Percentiles rank a stretch among this genome's conserved stretches.
These are phyloP conservation scores for Thalassia testudinum DNA, from an alignment of 116 monocot genomes.

Conservation along the genomic window DNA sequence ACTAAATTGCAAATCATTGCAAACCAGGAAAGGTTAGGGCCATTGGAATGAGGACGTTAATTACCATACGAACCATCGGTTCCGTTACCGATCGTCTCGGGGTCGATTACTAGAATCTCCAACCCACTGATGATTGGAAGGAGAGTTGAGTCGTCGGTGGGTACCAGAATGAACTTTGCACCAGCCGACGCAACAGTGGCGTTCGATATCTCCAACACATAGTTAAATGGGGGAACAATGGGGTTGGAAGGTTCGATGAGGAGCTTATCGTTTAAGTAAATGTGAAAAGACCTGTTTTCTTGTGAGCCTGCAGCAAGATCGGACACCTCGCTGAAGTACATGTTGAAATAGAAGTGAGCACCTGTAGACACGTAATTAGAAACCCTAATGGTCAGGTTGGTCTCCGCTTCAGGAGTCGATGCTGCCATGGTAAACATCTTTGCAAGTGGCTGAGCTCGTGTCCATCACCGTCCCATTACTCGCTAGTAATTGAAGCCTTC, in stretches of 20 bases:
- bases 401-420: background rate
- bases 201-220: background rate
- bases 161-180: slow-evolving; percentile 1
- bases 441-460: background rate
- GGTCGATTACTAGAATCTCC: background rate
- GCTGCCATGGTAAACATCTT: slow-evolving; percentile 5
- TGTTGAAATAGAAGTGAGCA: slow-evolving; percentile 14
- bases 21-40: no score
- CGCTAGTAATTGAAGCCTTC: background rate
- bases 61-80: no score
- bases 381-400: background rate
- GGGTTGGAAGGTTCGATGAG: background rate
- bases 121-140: slow-evolving; percentile 7
- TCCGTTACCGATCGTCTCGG: no score
- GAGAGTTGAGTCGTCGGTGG: slow-evolving; percentile 10
- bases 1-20: no score
- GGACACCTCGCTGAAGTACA: slow-evolving; percentile 19
- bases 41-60: no score
- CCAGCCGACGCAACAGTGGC: background rate
- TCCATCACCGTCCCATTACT: background rate
- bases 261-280: slow-evolving; percentile 7
- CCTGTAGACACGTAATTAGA: no score
- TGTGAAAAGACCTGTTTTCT: slow-evolving; percentile 1
- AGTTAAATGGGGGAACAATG: background rate
- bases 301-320: background rate